A percentile compares a stretch with the other conserved stretches of the same genome.
Evolutionary conservation across 2,329 filamentous ascomycete genomes (phyloP).

Genomic region (Aspergillus caelatus): DNA sequence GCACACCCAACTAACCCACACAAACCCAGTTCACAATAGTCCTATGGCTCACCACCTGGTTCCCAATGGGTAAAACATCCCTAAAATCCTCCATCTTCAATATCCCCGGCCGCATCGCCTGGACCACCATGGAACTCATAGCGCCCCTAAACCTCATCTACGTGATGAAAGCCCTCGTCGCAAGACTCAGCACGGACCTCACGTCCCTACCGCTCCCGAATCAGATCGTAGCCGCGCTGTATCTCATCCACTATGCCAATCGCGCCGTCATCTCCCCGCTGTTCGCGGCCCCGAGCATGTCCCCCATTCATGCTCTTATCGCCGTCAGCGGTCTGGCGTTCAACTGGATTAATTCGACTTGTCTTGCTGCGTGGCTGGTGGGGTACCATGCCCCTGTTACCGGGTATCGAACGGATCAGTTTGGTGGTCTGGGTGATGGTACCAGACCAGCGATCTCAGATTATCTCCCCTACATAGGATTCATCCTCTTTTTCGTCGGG

Average conservation of each 20-base stretch:
- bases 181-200: conserved; percentile 34
- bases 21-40: conserved; percentile 63
- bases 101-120: conserved; percentile 83
- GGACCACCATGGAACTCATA: conserved; percentile 84
- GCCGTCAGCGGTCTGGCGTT: conserved; percentile 68
- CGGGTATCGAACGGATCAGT: conserved; percentile 13
- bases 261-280: conserved; percentile 82
- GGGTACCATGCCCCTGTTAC: conserved; percentile 66
- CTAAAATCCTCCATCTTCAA: conserved; percentile 69
- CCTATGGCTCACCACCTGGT: conserved; percentile 79
- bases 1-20: conserved; percentile 19
- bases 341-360: conserved; percentile 78
- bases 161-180: conserved; percentile 70
- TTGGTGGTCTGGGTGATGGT: not conserved
- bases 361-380: conserved; percentile 77
- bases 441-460: not conserved
- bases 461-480: conserved; percentile 53
- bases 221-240: conserved; percentile 40
- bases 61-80: conserved; percentile 93
- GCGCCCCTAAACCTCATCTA: conserved; percentile 79
- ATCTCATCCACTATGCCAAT: conserved; percentile 86
- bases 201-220: conserved; percentile 35
- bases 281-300: conserved; percentile 84
- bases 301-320: conserved; percentile 76
- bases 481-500: conserved; percentile 75